phyloP scores from a whole-genome alignment of 768 basidiomycete genomes.

The Tylopilus rubrobrunneus region DNA sequence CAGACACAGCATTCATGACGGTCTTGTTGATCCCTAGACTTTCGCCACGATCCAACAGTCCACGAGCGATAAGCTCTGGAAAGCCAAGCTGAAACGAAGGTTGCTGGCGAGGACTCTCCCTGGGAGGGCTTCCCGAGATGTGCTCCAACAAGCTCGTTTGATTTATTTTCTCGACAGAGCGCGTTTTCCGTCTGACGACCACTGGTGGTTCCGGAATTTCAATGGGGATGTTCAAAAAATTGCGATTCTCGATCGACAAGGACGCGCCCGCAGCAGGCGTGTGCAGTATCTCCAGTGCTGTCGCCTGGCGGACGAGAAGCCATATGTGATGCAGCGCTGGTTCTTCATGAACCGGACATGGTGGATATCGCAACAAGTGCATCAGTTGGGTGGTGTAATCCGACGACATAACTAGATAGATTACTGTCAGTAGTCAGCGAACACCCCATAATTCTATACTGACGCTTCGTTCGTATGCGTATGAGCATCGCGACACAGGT shows the following conservation, averaged over 20 bases:
- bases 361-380: constrained; percentile 80
- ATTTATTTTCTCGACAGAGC: constrained; percentile 31
- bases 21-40: constrained; percentile 83
- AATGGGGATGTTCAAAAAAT: constrained; percentile 65
- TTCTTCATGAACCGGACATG: constrained; percentile 31
- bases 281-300: constrained; percentile 71
- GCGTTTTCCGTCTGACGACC: constrained; percentile 34
- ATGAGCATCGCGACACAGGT: constrained; percentile 94
- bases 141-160: constrained; percentile 20
- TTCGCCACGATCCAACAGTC: constrained; percentile 72
- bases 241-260: constrained; percentile 77
- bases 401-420: constrained; percentile 65
- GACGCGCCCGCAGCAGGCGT: constrained; percentile 73
- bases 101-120: constrained; percentile 37
- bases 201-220: constrained; percentile 54
- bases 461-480: constrained; percentile 85
- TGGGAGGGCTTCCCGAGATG: constrained; percentile 19
- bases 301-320: constrained; percentile 80
- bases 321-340: constrained; percentile 52
- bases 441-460: constrained; percentile 27
- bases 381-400: constrained; percentile 88
- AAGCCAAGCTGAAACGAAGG: constrained; percentile 48
- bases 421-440: constrained; percentile 11
- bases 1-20: constrained; percentile 74
- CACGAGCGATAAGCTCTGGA: constrained; percentile 69